A percentile compares a stretch with the other conserved stretches of the same genome.
phyloP scores from a whole-genome alignment of 345 rosid genomes.

The Populus tremula region DNA sequence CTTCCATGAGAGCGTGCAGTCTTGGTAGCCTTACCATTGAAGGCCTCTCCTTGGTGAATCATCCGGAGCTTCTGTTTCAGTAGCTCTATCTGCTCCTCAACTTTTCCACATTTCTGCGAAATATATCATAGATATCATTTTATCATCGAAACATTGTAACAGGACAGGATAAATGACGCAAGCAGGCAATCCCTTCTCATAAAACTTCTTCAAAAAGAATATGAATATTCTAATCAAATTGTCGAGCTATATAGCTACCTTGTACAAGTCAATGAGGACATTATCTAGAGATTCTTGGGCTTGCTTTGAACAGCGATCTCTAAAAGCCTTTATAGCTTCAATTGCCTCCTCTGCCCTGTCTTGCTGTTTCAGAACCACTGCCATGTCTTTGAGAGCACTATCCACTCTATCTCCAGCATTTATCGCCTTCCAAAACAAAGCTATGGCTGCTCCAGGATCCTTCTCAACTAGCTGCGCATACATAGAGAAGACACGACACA shows the following conservation, averaged over 20 bases:
- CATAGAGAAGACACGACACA: not conserved
- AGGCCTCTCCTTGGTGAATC: constrained; percentile 83
- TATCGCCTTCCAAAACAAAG: constrained; percentile 86
- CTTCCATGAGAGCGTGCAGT: constrained; percentile 95
- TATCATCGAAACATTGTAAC: not conserved
- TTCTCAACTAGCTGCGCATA: constrained; percentile 59
- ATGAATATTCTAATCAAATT: not conserved
- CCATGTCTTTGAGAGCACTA: constrained; percentile 98
- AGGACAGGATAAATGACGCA: not conserved
- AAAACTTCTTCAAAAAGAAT: not conserved
- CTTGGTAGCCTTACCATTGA: constrained; percentile 87
- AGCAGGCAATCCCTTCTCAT: not conserved
- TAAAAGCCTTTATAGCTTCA: constrained; percentile 81
- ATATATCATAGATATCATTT: not conserved
- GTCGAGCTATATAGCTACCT: constrained; percentile 42
- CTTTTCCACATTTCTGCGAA: constrained; percentile 78
- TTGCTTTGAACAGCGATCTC: constrained; percentile 74
- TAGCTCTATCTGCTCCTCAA: constrained; percentile 81
- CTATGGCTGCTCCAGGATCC: constrained; percentile 80
- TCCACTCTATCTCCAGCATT: constrained; percentile 84
- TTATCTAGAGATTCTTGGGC: constrained; percentile 92
- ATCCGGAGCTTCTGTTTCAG: constrained; percentile 68
- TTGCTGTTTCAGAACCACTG: constrained; percentile 83
- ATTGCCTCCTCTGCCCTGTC: constrained; percentile 81
- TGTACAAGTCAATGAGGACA: constrained; percentile 87